Base-by-base conservation (phyloP, 495 filamentous ascomycete genomes). In the Barbatosphaeria neglecta region DNA sequence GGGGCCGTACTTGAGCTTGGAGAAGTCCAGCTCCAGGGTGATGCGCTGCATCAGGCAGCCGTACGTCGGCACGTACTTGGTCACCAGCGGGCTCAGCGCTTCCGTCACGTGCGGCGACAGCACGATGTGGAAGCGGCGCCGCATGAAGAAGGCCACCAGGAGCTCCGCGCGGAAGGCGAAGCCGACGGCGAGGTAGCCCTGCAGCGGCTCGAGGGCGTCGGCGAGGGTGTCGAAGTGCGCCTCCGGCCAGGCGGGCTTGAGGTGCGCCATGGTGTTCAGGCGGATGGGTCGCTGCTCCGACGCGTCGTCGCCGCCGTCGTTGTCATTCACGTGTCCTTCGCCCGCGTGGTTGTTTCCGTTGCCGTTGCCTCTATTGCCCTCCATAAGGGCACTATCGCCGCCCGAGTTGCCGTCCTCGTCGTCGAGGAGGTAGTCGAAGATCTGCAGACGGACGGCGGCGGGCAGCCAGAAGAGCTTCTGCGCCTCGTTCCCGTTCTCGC, bases 1-100 rank as follows among this genome's bases (percentile, higher is more conserved):
- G 18, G 40, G 42, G 33, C 53, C 41, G 4, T 56, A 56, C 2
- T 45, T 50, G 17, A 65, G 41, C 27, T 53, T 53, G 2, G 59
- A 53, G 10, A 61, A 39, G 24, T 65, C 59, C 0, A 65, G 42
- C 44, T 65, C 62, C 10, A 65, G 31, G 0, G 54, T 55, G 35
- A 65, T 50, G 23, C 44, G 51, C 22, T 51, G 52, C 57, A 65
- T 61, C 15, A 54, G 41, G 0, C 48, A 44, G 7, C 50, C 56
- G 37, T 55, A 59, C 2, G 20, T 27, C 27, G 53, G 44, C 51
- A 65, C 42, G 42, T 43, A 57, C 1, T 31, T 6, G 0, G 45
- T 52, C 2, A 54, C 59, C 1, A 35, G 53, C 46, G 2, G 52
- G 52, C 27, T 51, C 49, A 3, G 39, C 37, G 13, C 8, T 18